Conservation (phyloP, 176 grass and related monocot genomes). For the Aegilops longissima region DNA sequence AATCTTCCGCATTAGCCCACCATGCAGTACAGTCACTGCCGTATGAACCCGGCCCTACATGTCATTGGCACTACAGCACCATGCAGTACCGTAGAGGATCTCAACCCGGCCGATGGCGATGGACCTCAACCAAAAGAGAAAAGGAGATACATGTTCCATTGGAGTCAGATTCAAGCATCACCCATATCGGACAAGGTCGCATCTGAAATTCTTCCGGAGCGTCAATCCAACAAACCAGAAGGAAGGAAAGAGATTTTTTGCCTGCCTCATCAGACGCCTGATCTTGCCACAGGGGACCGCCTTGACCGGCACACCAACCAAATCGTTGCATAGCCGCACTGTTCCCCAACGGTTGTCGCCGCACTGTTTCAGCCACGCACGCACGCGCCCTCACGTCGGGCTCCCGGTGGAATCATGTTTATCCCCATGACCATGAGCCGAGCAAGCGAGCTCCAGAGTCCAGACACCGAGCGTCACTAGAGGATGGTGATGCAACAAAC, state of each 20-base stretch:
- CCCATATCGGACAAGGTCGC: too few species aligned
- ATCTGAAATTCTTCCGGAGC: too few species aligned
- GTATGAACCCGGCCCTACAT: too few species aligned
- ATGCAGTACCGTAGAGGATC: too few species aligned
- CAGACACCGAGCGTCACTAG: not conserved
- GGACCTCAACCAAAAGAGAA: too few species aligned
- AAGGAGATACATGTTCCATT: too few species aligned
- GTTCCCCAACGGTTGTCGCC: not conserved
- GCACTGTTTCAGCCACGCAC: not conserved
- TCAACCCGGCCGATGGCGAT: too few species aligned
- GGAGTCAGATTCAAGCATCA: too few species aligned
- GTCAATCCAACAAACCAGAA: not conserved
- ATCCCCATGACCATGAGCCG: not conserved
- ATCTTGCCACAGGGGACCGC: not conserved
- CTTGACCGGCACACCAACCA: slow-evolving; percentile 22
- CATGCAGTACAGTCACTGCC: too few species aligned
- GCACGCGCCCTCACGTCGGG: not conserved
- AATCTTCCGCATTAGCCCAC: too few species aligned
- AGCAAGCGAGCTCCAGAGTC: not conserved
- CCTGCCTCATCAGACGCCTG: not conserved
- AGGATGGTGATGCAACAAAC: slow-evolving; percentile 22
- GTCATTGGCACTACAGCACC: too few species aligned
- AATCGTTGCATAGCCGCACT: not conserved
- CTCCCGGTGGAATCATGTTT: not conserved
- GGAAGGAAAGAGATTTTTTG: not conserved